Percentiles rank a stretch among this genome's conserved stretches.
Evolutionary conservation across 2,329 filamentous ascomycete genomes (phyloP).

Genomic region (Coniochaeta prunicola): DNA sequence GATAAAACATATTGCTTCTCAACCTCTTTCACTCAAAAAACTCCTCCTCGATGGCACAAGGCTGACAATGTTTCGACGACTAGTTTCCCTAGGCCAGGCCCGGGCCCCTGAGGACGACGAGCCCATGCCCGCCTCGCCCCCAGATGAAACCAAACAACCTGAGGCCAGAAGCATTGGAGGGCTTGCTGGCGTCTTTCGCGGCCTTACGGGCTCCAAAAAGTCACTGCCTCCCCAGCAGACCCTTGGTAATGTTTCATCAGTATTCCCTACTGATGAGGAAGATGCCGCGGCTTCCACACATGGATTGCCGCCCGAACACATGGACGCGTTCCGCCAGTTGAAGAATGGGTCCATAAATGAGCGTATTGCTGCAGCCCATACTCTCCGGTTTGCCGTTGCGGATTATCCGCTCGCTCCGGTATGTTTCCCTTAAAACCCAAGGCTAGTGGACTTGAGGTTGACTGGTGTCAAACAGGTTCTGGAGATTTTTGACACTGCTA

Average conservation of each 20-base stretch:
- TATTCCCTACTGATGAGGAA: conserved; percentile 34
- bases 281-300: conserved; percentile 28
- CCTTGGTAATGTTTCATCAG: conserved; percentile 24
- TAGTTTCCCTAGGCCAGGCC: conserved; percentile 34
- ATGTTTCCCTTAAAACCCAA: conserved; percentile 3
- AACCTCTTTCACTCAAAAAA: background rate
- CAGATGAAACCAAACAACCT: conserved; percentile 47
- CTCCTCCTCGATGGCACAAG: background rate
- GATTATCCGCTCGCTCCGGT: conserved; percentile 52
- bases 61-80: conserved; percentile 34
- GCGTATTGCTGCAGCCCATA: conserved; percentile 48
- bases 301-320: conserved; percentile 42
- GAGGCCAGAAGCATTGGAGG: conserved; percentile 47
- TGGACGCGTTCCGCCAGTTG: conserved; percentile 47
- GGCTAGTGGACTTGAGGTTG: background rate
- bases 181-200: conserved; percentile 58
- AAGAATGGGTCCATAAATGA: conserved; percentile 44
- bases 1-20: conserved; percentile 4
- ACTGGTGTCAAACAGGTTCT: conserved; percentile 25
- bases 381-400: conserved; percentile 47
- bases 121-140: conserved; percentile 54
- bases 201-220: conserved; percentile 50
- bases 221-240: conserved; percentile 37
- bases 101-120: conserved; percentile 33
- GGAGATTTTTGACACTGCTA: conserved; percentile 59